Conservation (phyloP, 2,329 filamentous ascomycete species). For the Cladosporium sp. region DNA sequence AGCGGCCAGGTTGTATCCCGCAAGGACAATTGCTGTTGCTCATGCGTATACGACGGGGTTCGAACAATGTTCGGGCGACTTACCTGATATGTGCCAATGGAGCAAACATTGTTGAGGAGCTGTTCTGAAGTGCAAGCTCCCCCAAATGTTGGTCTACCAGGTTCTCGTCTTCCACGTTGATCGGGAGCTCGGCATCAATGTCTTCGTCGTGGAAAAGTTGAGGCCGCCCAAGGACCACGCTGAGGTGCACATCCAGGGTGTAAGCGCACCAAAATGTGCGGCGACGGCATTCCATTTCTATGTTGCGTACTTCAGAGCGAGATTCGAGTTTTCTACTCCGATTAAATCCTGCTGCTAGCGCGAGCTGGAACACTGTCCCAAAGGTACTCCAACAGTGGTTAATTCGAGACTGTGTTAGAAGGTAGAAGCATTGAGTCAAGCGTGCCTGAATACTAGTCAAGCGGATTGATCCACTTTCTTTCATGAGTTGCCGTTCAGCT, state of each 20-base stretch:
- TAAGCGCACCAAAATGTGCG: conserved; percentile 8
- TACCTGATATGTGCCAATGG: background rate
- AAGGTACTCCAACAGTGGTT: conserved; percentile 36
- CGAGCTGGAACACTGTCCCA: conserved; percentile 33
- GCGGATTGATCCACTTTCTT: conserved; percentile 23
- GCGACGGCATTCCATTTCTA: conserved; percentile 2
- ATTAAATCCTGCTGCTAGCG: conserved; percentile 35
- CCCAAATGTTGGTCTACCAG: conserved; percentile 10
- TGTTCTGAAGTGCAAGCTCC: conserved; percentile 17
- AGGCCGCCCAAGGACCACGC: background rate
- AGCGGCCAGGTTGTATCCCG: too few relatives aligned
- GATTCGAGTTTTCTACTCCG: conserved; percentile 15
- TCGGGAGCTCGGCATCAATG: conserved; percentile 26
- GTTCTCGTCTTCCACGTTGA: conserved; percentile 28
- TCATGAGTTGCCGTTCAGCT: conserved; percentile 19
- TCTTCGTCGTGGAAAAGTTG: conserved; percentile 32
- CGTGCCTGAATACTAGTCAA: conserved; percentile 38
- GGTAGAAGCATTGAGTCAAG: conserved; percentile 36
- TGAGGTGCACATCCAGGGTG: background rate
- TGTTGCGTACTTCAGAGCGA: conserved; percentile 15
- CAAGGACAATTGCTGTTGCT: too few relatives aligned
- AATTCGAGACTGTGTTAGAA: conserved; percentile 33
- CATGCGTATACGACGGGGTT: too few relatives aligned
- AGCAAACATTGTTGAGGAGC: conserved; percentile 13
- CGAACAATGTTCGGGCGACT: background rate